Evolutionary conservation across 257 asterid species (phyloP), one percentile per base, ranked within the genome.

Genomic region (Echites panduratus): DNA sequence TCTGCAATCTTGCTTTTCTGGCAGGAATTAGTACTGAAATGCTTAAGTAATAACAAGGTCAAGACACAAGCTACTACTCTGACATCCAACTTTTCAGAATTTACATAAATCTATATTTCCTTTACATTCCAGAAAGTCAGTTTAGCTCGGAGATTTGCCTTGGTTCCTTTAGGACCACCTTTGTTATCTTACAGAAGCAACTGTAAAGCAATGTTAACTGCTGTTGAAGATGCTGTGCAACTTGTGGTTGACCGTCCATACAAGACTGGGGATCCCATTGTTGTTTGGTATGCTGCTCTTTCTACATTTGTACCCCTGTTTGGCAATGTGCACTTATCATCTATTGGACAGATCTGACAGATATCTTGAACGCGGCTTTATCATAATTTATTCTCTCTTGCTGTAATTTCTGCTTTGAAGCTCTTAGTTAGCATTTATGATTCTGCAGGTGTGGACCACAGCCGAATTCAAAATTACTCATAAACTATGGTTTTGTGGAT

Each of bases 121-220:
- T 83, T 78, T 47, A 72, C 75, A 67, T 79, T 77, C 69, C 97
- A 95, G 99, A 89, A 90, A 83, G 98, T 95, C 84, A 95, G 97
- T 84, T 85, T 95, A 82, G 96, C 99, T 40, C 82, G 97, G 85
- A 87, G 99, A 84, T 95, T 95, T 83, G 96, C 99, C 4, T 81
- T 92, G 88, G 99, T 90, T 79, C 99, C 98, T 68, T 79, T 95
- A 66, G 99, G 98, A 65, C 97, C 99, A 27, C 98, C 99, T 4
- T 72, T 92, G 56, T 76, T 95, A 72, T 80, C 97, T 54, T 95
- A 95, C 77, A 73, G 90, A 79, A 95, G 99, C 87, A 95, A 89
- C 84, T 92, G 99, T 92, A 95, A 89, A 82, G 96, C 99, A 2
- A 95, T 92, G 98, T 66, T 95, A 83, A 84, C 96, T 70, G 93